These are phyloP conservation scores for Akanthomyces muscarius DNA, from an alignment of 2,329 filamentous ascomycete species.

Conservation along the genomic window DNA sequence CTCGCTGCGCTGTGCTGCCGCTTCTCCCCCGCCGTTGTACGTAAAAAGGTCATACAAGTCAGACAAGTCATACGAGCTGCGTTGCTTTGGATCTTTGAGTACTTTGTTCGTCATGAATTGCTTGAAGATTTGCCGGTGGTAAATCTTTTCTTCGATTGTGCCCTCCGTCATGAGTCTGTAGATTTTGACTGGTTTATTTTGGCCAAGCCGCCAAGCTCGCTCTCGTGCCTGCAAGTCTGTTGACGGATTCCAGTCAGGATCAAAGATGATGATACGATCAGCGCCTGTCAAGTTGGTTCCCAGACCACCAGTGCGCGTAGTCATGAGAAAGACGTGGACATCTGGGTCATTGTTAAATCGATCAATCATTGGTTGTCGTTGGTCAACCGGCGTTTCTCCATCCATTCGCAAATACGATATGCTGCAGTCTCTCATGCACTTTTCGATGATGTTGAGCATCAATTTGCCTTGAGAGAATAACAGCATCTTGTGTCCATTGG, in stretches of 20 bases:
- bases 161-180: conserved; percentile 97
- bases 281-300: conserved; percentile 94
- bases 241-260: conserved; percentile 98
- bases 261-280: conserved; percentile 94
- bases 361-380: conserved; percentile 86
- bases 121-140: conserved; percentile 97
- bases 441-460: conserved; percentile 92
- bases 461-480: conserved; percentile 91
- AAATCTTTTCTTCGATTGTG: conserved; percentile 99
- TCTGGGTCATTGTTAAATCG: conserved; percentile 80
- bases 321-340: conserved; percentile 85
- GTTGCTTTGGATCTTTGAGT: conserved; percentile 87
- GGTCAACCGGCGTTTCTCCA: conserved; percentile 81
- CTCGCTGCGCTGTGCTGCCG: conserved; percentile 71
- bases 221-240: conserved; percentile 94
- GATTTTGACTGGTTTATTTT: conserved; percentile 92
- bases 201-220: conserved; percentile 89
- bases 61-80: conserved; percentile 82
- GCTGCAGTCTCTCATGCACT: conserved; percentile 66
- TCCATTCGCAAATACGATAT: conserved; percentile 88
- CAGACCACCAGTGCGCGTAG: conserved; percentile 90
- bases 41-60: conserved; percentile 92
- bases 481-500: conserved; percentile 85
- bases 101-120: conserved; percentile 98
- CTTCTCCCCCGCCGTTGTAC: conserved; percentile 49